Evolutionary conservation across 306 rosid species (phyloP).

Genomic region (Ochetophila trinervis): DNA sequence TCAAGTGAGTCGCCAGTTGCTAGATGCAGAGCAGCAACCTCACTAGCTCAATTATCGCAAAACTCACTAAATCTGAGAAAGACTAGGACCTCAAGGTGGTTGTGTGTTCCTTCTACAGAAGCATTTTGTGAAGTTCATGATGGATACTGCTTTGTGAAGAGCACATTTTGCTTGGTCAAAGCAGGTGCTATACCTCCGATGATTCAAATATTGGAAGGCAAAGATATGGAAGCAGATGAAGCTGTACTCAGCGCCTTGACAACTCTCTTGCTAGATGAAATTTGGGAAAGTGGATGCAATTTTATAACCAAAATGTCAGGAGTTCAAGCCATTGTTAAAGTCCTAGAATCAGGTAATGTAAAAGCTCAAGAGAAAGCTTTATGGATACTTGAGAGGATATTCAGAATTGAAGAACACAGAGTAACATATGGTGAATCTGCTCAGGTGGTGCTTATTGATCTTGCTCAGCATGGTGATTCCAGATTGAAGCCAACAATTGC

Average conservation of each 20-base stretch:
- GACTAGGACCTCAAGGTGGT: slow-evolving; percentile 55
- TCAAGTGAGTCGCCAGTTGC: slow-evolving; percentile 52
- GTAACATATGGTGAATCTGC: slow-evolving; percentile 58
- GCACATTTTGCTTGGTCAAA: slow-evolving; percentile 78
- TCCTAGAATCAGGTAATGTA: slow-evolving; percentile 46
- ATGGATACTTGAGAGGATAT: slow-evolving; percentile 83
- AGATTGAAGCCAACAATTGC: slow-evolving; percentile 69
- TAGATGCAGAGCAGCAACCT: slow-evolving; percentile 66
- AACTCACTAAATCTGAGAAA: slow-evolving; percentile 59
- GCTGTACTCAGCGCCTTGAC: slow-evolving; percentile 64
- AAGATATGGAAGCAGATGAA: slow-evolving; percentile 66
- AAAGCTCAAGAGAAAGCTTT: slow-evolving; percentile 76
- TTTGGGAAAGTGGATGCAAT: slow-evolving; percentile 70
- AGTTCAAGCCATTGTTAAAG: slow-evolving; percentile 52
- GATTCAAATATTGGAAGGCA: slow-evolving; percentile 58
- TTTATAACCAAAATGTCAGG: slow-evolving; percentile 56
- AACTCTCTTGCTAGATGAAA: slow-evolving; percentile 73
- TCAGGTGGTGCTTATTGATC: slow-evolving; percentile 77
- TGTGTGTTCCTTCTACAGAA: slow-evolving; percentile 55
- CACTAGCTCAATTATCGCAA: slow-evolving; percentile 77
- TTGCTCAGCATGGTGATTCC: slow-evolving; percentile 68
- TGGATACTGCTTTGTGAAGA: slow-evolving; percentile 56
- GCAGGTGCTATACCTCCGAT: slow-evolving; percentile 64
- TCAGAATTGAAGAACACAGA: slow-evolving; percentile 56
- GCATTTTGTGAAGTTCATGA: slow-evolving; percentile 74